Evolutionary conservation across 2,329 filamentous ascomycete species (phyloP), one percentile per base, ranked within the genome.

Genomic region (Cadophora luteo-olivacea): DNA sequence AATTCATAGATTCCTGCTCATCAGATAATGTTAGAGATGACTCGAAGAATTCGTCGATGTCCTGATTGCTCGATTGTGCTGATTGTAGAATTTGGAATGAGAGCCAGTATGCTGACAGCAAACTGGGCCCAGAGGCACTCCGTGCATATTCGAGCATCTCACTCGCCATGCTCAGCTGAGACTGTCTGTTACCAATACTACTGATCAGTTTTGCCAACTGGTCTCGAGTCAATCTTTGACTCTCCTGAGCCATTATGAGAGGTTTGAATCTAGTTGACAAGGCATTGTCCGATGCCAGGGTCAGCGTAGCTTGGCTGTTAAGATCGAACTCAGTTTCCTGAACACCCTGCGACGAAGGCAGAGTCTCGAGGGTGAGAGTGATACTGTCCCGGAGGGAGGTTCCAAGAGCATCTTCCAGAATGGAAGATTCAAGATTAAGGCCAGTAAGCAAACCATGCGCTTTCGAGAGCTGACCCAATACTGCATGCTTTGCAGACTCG

Each of bases 41-140:
- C 73, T 89, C 86, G 8, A 97, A 80, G 49, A 96, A 88, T 49
- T 89, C 87, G 67, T 92, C 89, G 4, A 92, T 78, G 7, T 87
- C 85, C 1, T 84, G 81, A 19, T 84, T 82, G 1, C 82, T 80
- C 4, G 80, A 78, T 22, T 87, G 81, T 8, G 84, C 83, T 3
- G 86, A 84, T 75, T 89, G 89, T 9, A 94, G 79, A 1, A 95
- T 84, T 72, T 92, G 88, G 67, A 94, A 87, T 0, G 91, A 87
- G 3, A 97, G 82, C 94, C 94, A 97, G 74, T 93, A 92, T 2
- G 90, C 88, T 14, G 93, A 88, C 32, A 95, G 79, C 71, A 89
- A 87, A 45, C 83, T 82, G 22, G 87, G 82, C 0, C 87, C 86
- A 3, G 84, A 82, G 3, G 86, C 85, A 36, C 87, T 83, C 64